Base-by-base conservation (phyloP, 1,284 basidiomycete species). In the Taiwanofungus camphoratus region DNA sequence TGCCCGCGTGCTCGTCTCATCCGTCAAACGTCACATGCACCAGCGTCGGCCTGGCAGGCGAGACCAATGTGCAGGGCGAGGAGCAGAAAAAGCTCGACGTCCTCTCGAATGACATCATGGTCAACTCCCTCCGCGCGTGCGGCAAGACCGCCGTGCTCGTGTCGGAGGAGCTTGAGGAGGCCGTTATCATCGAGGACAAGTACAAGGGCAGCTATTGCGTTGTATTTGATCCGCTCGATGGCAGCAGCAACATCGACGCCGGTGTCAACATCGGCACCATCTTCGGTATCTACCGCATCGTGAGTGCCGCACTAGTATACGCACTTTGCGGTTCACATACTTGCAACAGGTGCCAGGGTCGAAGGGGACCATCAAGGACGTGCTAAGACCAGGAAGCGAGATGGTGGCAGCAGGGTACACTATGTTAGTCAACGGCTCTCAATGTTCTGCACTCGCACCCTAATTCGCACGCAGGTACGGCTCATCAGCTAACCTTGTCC, bases 221-320 rank as follows among this genome's bases (percentile, higher is more conserved):
- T 56, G 96, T 99, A 7, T 99, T 99, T 59, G 96, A 99, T 69
- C 96, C 96, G 31, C 80, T 99, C 43, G 96, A 99, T 60, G 96
- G 96, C 42, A 91, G 87, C 58, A 93, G 89, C 70, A 99, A 99
- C 73, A 99, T 99, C 68, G 96, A 99, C 65, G 96, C 96, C 52
- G 96, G 95, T 82, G 96, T 99, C 52, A 99, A 99, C 70, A 96
- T 99, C 61, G 96, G 96, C 34, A 99, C 96, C 47, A 99, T 99
- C 73, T 99, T 99, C 65, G 96, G 96, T 47, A 87, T 99, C 58
- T 99, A 99, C 74, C 81, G 83, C 59, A 73, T 96, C 54, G 91
- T 90, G 55, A 51, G 82, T 70, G 33, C 34, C 34, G 33, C 43
- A 29, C 33, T 18, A 9, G 31, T 16, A 33, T 33, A 7, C 8